phyloP scores from a whole-genome alignment of 495 filamentous ascomycete species.

The Mytilinidion resinicola region DNA sequence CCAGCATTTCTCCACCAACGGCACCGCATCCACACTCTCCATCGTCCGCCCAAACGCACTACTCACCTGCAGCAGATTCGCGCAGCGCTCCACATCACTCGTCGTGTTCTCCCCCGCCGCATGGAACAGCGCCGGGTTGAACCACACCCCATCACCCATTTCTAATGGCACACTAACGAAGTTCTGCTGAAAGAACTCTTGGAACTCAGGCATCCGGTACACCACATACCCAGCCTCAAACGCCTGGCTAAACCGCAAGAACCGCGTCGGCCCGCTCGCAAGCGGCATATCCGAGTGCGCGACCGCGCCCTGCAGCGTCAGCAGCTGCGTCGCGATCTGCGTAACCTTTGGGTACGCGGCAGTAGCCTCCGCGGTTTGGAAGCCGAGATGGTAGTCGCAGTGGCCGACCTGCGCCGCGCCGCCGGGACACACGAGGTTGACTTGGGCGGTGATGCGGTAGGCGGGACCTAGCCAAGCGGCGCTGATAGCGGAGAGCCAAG shows the following conservation, averaged over 20 bases:
- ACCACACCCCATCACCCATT: conserved; percentile 48
- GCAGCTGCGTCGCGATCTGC: conserved; percentile 43
- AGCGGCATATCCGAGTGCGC: conserved; percentile 52
- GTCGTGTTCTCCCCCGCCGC: conserved; percentile 50
- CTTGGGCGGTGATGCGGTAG: conserved; percentile 49
- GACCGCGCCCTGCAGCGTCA: conserved; percentile 53
- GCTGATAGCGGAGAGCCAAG: conserved; percentile 43
- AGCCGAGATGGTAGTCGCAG: conserved; percentile 54
- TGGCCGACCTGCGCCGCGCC: conserved; percentile 47
- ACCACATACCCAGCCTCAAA: conserved; percentile 48
- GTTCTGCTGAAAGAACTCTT: conserved; percentile 42
- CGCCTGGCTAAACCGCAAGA: conserved; percentile 49
- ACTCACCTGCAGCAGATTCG: conserved; percentile 51
- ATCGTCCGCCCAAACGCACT: conserved; percentile 54
- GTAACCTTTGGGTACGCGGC: conserved; percentile 39
- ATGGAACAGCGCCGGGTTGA: conserved; percentile 53
- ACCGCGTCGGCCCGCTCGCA: conserved; percentile 46
- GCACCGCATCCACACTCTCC: conserved; percentile 46
- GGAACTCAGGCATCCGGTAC: conserved; percentile 44
- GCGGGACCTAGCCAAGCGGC: conserved; percentile 48
- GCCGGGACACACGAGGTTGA: conserved; percentile 52
- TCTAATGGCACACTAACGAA: conserved; percentile 44
- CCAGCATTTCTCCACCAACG: conserved; percentile 42
- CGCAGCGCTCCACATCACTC: conserved; percentile 41
- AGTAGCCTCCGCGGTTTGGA: conserved; percentile 39